Conservation (phyloP, 306 rosid genomes). For the Bauhinia variegata region DNA sequence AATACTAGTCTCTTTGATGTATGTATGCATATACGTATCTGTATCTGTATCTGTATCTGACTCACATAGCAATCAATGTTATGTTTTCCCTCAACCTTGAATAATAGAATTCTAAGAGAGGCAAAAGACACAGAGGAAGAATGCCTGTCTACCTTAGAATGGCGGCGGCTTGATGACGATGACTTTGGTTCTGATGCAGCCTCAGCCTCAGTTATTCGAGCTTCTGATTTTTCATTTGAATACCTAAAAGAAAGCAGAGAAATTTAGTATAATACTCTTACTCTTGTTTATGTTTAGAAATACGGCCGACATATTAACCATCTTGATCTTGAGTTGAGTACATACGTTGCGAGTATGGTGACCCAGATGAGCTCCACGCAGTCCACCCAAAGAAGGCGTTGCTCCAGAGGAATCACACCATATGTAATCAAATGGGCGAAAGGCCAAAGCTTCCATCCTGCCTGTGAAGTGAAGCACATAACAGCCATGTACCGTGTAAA, state of each 20-base stretch:
- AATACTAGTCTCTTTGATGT: too few species aligned
- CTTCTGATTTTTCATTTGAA: constrained; percentile 81
- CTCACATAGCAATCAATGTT: too few species aligned
- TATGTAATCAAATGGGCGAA: constrained; percentile 97
- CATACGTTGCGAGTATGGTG: constrained; percentile 93
- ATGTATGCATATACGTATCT: too few species aligned
- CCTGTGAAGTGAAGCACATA: constrained; percentile 59
- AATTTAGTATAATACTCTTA: too few species aligned
- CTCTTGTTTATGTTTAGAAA: too few species aligned
- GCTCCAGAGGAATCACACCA: constrained; percentile 87
- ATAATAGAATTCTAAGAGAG: background rate
- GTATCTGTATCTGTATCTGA: too few species aligned
- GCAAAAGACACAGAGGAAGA: background rate
- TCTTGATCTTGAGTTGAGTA: constrained; percentile 7
- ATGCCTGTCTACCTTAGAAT: constrained; percentile 48
- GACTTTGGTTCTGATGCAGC: constrained; percentile 48
- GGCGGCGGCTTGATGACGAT: constrained; percentile 48
- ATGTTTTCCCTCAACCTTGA: too few species aligned
- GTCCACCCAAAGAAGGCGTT: constrained; percentile 99
- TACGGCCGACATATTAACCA: too few species aligned
- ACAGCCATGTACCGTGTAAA: background rate
- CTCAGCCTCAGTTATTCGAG: constrained; percentile 50
- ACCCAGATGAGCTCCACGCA: constrained; percentile 97
- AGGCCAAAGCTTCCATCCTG: constrained; percentile 99
- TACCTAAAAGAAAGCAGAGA: constrained; percentile 47